Conservation (phyloP, 164 flowering plant genomes). For the Kalanchoe fedtschenkoi region DNA sequence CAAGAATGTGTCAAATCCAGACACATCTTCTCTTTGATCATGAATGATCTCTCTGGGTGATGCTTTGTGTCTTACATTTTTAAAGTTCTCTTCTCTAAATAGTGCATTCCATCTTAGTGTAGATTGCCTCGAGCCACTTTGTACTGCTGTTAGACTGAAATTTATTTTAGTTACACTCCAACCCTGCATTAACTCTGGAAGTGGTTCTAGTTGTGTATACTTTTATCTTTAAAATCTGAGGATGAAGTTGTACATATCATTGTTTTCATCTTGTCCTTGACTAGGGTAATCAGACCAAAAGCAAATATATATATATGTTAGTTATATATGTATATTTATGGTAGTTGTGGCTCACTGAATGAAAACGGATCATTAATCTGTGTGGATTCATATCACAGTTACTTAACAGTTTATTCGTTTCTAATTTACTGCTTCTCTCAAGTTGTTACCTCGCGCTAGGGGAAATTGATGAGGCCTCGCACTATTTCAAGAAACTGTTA, state of each 20-base stretch:
- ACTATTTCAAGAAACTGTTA: constrained; percentile 42
- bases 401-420: background rate
- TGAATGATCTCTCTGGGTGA: background rate
- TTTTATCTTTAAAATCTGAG: background rate
- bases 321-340: background rate
- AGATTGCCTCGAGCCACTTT: background rate
- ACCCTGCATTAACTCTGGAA: background rate
- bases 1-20: too few relatives aligned
- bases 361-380: background rate
- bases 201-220: background rate
- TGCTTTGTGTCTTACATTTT: background rate
- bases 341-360: background rate
- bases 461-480: constrained; percentile 61
- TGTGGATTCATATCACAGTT: background rate
- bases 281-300: background rate
- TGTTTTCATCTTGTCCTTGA: background rate
- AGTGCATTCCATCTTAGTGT: background rate
- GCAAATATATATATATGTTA: background rate
- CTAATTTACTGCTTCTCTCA: constrained; percentile 8
- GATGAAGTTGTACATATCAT: background rate
- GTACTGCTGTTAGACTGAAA: background rate
- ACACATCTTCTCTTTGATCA: background rate
- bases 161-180: background rate
- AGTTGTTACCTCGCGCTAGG: constrained; percentile 89
- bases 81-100: too few relatives aligned